Percentiles rank a stretch among this genome's conserved stretches.
phyloP scores from a whole-genome alignment of 305 asterid genomes.

The Galium porrigens region DNA sequence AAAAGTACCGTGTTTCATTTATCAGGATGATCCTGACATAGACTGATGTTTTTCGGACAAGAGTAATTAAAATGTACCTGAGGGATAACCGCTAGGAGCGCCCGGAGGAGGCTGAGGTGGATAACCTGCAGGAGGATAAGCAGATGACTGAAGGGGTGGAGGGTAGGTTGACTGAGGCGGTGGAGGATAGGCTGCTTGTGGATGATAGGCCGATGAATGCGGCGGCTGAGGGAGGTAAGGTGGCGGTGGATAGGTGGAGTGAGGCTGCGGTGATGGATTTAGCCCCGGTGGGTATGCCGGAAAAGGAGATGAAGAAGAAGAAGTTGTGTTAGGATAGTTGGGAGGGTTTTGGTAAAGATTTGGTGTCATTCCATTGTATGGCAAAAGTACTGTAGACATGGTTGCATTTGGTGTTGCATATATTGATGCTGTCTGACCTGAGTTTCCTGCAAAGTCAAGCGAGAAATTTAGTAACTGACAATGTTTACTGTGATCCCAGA shows the following conservation, averaged over 20 bases:
- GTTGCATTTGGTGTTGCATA: conserved; percentile 19
- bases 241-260: conserved; percentile 7
- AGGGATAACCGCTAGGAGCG: conserved; percentile 21
- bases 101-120: conserved; percentile 18
- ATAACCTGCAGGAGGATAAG: conserved; percentile 14
- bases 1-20: background rate
- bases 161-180: background rate
- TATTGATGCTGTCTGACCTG: conserved; percentile 14
- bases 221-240: conserved; percentile 1
- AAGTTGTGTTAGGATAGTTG: background rate
- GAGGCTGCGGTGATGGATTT: background rate
- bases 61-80: conserved; percentile 9
- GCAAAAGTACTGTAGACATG: conserved; percentile 14
- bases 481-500: background rate
- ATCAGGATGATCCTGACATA: background rate
- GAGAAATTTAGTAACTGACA: background rate
- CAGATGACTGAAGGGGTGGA: conserved; percentile 1
- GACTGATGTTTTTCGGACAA: too few species aligned
- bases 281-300: conserved; percentile 10
- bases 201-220: conserved; percentile 13
- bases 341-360: conserved; percentile 6
- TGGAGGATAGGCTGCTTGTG: conserved; percentile 9
- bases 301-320: background rate
- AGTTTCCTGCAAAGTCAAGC: background rate
- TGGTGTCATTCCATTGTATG: conserved; percentile 19